These are phyloP conservation scores for Lolium perenne DNA, from an alignment of 176 grass and related monocot species.

Conservation along the genomic window DNA sequence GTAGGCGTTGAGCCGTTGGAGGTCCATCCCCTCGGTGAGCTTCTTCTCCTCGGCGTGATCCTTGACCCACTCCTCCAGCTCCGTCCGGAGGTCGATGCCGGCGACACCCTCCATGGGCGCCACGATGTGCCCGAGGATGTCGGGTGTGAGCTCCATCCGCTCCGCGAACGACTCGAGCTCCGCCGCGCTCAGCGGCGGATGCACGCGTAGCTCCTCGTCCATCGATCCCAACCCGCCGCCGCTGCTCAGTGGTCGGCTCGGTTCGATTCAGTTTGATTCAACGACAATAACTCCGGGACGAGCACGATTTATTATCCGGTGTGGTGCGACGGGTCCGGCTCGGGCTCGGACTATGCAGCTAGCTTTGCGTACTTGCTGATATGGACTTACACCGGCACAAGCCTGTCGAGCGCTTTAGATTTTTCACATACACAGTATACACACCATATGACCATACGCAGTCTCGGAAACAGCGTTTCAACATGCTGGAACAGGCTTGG, in stretches of 20 bases:
- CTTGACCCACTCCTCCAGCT: not conserved
- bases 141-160: conserved; percentile 4
- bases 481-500: no score
- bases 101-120: not conserved
- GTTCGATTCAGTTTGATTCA: not conserved
- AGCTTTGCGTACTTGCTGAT: no score
- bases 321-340: not conserved
- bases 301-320: not conserved
- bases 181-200: not conserved
- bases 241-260: not conserved
- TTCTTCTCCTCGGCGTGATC: not conserved
- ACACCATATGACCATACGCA: no score
- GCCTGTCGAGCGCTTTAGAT: no score
- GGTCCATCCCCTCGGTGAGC: conserved; percentile 1
- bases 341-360: not conserved
- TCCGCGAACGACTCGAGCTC: not conserved
- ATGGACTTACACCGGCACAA: no score
- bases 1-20: not conserved
- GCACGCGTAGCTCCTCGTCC: not conserved
- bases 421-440: no score
- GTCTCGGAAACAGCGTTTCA: no score
- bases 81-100: conserved; percentile 6
- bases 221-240: not conserved
- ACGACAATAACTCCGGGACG: not conserved
- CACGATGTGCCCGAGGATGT: not conserved